Percentiles rank a stretch among this genome's conserved stretches.
Conservation (phyloP, 768 basidiomycete genomes). For the Paxillus rubicundulus region DNA sequence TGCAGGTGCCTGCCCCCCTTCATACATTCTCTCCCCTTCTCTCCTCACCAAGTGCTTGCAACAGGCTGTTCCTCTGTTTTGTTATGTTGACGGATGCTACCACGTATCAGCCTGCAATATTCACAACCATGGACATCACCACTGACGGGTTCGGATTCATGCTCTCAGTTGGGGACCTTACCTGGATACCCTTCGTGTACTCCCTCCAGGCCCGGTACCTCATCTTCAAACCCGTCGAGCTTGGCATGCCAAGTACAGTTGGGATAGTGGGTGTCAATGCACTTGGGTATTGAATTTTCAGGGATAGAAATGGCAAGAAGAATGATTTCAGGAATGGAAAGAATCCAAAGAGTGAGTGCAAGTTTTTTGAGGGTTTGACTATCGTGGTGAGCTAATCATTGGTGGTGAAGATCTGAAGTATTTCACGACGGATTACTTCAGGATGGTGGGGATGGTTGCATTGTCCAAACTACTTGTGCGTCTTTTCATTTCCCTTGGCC, state of each 20-base stretch:
- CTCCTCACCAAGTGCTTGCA: slow-evolving; percentile 38
- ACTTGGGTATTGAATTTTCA: slow-evolving; percentile 89
- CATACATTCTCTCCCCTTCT: slow-evolving; percentile 36
- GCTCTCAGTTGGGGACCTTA: slow-evolving; percentile 88
- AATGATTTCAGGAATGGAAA: slow-evolving; percentile 90
- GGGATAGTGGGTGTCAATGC: slow-evolving; percentile 63
- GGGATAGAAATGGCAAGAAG: slow-evolving; percentile 87
- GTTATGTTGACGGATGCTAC: background rate
- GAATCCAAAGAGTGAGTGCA: slow-evolving; percentile 80
- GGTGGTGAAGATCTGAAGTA: slow-evolving; percentile 60
- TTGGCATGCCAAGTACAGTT: slow-evolving; percentile 55
- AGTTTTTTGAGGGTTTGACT: background rate
- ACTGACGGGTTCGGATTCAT: slow-evolving; percentile 99
- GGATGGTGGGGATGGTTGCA: slow-evolving; percentile 97
- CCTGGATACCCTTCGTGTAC: slow-evolving; percentile 95
- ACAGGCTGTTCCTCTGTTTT: slow-evolving; percentile 24
- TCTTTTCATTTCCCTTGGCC: background rate
- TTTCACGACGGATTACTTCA: slow-evolving; percentile 83
- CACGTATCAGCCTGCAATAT: slow-evolving; percentile 64
- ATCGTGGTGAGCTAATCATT: slow-evolving; percentile 1
- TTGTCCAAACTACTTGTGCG: slow-evolving; percentile 89
- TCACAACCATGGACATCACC: slow-evolving; percentile 97
- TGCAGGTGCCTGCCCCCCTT: no score
- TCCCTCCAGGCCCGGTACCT: slow-evolving; percentile 92
- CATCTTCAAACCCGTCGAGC: slow-evolving; percentile 81